Conservation (phyloP, 2,329 filamentous ascomycete genomes). For the Xylogone sp. region DNA sequence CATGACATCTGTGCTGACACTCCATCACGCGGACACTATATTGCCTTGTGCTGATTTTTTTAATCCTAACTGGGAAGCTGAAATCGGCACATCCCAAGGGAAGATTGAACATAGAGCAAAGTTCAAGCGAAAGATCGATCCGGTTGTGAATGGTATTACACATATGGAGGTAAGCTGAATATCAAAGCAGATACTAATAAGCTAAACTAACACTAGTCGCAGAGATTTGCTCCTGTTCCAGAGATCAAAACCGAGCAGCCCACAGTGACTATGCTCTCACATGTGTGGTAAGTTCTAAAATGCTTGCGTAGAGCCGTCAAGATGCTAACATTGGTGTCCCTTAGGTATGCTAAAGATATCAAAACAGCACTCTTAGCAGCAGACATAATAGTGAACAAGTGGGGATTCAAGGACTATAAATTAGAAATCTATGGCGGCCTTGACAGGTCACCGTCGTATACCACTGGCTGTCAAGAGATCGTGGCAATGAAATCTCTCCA, state of each 20-base stretch:
- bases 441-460: conserved; percentile 59
- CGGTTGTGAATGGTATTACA: conserved; percentile 61
- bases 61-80: conserved; percentile 61
- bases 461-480: conserved; percentile 50
- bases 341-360: conserved; percentile 55
- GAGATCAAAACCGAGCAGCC: conserved; percentile 54
- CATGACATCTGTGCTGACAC: conserved; percentile 17
- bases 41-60: conserved; percentile 57
- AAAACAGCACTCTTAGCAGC: conserved; percentile 61
- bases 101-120: conserved; percentile 51
- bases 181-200: conserved; percentile 17
- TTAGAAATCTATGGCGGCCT: conserved; percentile 61
- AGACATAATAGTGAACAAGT: conserved; percentile 62
- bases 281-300: conserved; percentile 39
- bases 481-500: conserved; percentile 26
- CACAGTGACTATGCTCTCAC: conserved; percentile 63
- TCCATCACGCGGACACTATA: conserved; percentile 55
- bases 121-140: conserved; percentile 58
- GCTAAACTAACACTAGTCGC: not conserved
- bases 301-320: not conserved
- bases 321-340: no score
- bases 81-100: conserved; percentile 56
- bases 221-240: conserved; percentile 54
- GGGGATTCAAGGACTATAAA: conserved; percentile 61
- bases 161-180: conserved; percentile 38